Evolutionary conservation across 108 stramenopile species (phyloP).

Genomic region (Pseudonitzschia multiseries): DNA sequence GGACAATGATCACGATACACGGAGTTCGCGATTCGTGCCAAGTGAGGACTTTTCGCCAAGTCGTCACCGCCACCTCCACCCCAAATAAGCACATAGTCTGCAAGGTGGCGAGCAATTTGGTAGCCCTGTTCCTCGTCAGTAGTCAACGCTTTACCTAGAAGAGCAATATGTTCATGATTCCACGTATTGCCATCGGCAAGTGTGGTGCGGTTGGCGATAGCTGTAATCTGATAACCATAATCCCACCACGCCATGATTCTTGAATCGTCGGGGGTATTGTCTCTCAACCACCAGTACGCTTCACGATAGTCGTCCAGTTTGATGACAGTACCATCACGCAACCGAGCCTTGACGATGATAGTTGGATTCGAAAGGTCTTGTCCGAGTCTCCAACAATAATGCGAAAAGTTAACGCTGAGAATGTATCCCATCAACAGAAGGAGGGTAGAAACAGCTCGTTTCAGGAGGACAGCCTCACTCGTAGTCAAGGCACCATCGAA

Average conservation of each 20-base stretch:
- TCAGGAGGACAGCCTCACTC: slow-evolving; percentile 71
- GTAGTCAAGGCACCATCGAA: slow-evolving; percentile 56
- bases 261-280: slow-evolving; percentile 95
- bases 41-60: slow-evolving; percentile 95
- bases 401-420: slow-evolving; percentile 53
- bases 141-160: slow-evolving; percentile 91
- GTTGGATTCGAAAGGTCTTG: slow-evolving; percentile 81
- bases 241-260: slow-evolving; percentile 98
- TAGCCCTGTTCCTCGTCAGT: slow-evolving; percentile 87
- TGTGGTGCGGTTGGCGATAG: slow-evolving; percentile 95
- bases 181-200: slow-evolving; percentile 98
- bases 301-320: slow-evolving; percentile 97
- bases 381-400: slow-evolving; percentile 72
- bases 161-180: slow-evolving; percentile 99
- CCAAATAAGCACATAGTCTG: slow-evolving; percentile 95
- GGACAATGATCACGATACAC: slow-evolving; percentile 97
- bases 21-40: slow-evolving; percentile 95
- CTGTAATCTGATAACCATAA: slow-evolving; percentile 94
- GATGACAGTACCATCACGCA: slow-evolving; percentile 74
- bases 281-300: slow-evolving; percentile 97
- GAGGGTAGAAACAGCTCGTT: slow-evolving; percentile 48
- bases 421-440: slow-evolving; percentile 56
- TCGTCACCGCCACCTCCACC: slow-evolving; percentile 96
- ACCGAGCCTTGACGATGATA: slow-evolving; percentile 90
- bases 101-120: slow-evolving; percentile 92